Evolutionary conservation across 768 basidiomycete species (phyloP).

Genomic region (Dacryopinax primogenitus): DNA sequence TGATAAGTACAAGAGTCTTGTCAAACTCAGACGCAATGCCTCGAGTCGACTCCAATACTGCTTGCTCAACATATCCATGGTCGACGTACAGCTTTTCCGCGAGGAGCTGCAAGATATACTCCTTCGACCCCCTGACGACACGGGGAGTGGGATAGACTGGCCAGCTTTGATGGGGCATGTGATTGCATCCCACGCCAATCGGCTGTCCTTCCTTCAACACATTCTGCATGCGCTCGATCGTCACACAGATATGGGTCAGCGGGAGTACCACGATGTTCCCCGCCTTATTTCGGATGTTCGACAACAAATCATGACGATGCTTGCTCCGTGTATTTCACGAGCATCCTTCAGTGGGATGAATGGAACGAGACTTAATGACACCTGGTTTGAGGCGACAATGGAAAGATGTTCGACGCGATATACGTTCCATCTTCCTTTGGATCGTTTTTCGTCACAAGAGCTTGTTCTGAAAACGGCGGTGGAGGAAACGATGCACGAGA

Average conservation of each 20-base stretch:
- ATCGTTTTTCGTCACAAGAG: neutral
- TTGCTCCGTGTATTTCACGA: neutral
- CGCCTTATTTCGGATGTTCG: neutral
- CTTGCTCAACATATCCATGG: neutral
- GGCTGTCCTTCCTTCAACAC: neutral
- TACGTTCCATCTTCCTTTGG: neutral
- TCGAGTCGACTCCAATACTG: neutral
- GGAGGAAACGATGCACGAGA: neutral
- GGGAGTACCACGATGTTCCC: neutral
- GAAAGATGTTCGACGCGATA: neutral
- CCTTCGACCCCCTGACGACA: neutral
- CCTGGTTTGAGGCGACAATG: neutral
- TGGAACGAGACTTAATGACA: neutral
- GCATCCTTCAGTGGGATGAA: neutral
- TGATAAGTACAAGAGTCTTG: constrained; percentile 6
- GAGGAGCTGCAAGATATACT: neutral
- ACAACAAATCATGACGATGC: neutral
- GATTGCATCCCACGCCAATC: neutral
- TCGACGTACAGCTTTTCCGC: neutral
- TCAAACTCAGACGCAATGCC: neutral
- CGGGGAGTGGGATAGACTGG: neutral
- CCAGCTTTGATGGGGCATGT: neutral
- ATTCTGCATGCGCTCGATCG: neutral
- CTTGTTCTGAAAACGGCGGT: neutral
- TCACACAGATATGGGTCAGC: neutral